These are phyloP conservation scores for Arxiozyma heterogenica DNA, from an alignment of 1,139 yeast species.

Conservation along the genomic window DNA sequence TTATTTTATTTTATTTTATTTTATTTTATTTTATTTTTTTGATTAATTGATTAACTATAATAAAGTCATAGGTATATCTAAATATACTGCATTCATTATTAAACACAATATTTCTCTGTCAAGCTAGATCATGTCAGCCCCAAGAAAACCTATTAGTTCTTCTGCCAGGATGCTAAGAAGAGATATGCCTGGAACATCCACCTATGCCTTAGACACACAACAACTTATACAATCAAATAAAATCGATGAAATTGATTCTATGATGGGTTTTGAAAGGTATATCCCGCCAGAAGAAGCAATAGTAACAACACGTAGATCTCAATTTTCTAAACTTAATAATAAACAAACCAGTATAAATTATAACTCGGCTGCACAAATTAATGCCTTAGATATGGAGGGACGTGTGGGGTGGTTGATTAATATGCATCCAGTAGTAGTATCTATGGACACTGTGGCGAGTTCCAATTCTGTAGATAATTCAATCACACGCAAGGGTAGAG, in stretches of 20 bases:
- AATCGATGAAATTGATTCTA: slow-evolving; percentile 55
- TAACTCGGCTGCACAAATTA: not conserved
- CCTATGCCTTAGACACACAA: slow-evolving; percentile 27
- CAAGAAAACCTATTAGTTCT: not conserved
- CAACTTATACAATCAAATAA: slow-evolving; percentile 31
- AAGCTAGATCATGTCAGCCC: not conserved
- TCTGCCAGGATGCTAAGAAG: slow-evolving; percentile 3
- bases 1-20: too few relatives aligned
- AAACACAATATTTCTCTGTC: not conserved
- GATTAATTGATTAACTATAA: not conserved
- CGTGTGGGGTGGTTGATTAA: slow-evolving; percentile 82
- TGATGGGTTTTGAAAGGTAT: slow-evolving; percentile 76
- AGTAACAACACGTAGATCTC: slow-evolving; percentile 35
- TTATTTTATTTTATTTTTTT: too few relatives aligned
- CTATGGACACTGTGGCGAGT: slow-evolving; percentile 23
- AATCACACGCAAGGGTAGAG: slow-evolving; percentile 36
- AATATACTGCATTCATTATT: too few relatives aligned
- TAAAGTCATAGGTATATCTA: not conserved
- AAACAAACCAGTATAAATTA: not conserved
- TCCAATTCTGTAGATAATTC: slow-evolving; percentile 30
- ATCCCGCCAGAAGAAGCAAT: slow-evolving; percentile 25
- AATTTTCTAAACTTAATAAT: not conserved
- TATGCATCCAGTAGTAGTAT: slow-evolving; percentile 52
- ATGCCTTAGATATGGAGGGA: slow-evolving; percentile 43
- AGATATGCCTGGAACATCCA: slow-evolving; percentile 10